Percentiles rank a stretch among this genome's conserved stretches.
phyloP scores from a whole-genome alignment of 225 moss, liverwort and hornwort genomes.

The Antitrichia curtipendula region DNA sequence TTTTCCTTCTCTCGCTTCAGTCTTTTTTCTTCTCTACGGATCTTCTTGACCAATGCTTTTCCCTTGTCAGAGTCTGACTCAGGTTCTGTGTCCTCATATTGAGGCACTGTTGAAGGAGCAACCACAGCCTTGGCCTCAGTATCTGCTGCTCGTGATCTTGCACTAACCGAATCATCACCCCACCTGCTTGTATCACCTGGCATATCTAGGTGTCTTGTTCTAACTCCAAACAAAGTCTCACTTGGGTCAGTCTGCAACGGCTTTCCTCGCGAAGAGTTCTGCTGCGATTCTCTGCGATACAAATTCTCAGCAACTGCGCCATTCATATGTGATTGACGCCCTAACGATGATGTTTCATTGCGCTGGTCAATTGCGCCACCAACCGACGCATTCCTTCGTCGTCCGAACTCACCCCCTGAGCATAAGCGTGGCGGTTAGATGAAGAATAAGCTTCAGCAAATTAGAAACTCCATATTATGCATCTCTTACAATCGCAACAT shows the following conservation, averaged over 20 bases:
- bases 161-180: slow-evolving; percentile 11
- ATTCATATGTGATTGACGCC: neutral
- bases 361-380: neutral
- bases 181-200: slow-evolving; percentile 14
- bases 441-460: neutral
- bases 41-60: slow-evolving; percentile 29
- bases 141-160: neutral
- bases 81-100: slow-evolving; percentile 16
- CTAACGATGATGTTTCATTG: neutral
- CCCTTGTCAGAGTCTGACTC: slow-evolving; percentile 26
- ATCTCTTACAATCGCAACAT: neutral
- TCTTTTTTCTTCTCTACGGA: slow-evolving; percentile 38
- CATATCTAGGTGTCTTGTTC: slow-evolving; percentile 23
- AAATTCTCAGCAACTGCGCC: slow-evolving; percentile 14
- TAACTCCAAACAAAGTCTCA: slow-evolving; percentile 37
- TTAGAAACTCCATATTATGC: neutral
- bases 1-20: slow-evolving; percentile 41
- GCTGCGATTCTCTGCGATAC: slow-evolving; percentile 9
- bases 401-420: slow-evolving; percentile 10
- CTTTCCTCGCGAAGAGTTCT: neutral
- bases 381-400: neutral
- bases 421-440: neutral
- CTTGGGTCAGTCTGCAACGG: neutral
- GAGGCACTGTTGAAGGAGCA: slow-evolving; percentile 10
- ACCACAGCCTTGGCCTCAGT: neutral